Conservation (phyloP, 192 early-diverging fungal genomes). For the Backusella westeae region DNA sequence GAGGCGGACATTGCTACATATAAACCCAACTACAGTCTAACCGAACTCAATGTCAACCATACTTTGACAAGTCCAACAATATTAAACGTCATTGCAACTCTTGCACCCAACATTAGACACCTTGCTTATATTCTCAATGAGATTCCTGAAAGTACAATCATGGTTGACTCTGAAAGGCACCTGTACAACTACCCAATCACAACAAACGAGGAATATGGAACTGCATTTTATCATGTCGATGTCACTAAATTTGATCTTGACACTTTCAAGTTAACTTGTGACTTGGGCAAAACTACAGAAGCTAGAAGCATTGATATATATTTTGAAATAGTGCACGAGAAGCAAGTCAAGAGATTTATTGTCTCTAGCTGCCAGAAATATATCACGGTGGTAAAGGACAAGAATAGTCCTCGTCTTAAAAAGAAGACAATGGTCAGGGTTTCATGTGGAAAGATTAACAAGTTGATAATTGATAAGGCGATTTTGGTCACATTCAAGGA, state of each 20-base stretch:
- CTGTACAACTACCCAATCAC: background rate
- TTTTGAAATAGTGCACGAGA: background rate
- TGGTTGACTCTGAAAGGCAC: background rate
- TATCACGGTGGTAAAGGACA: background rate
- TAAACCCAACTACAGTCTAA: background rate
- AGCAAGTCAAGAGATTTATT: background rate
- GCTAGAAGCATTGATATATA: background rate
- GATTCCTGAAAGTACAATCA: background rate
- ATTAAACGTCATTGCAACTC: background rate
- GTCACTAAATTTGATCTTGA: background rate
- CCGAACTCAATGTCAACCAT: background rate
- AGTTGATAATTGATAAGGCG: background rate
- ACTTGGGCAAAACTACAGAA: background rate
- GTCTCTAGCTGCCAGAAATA: background rate
- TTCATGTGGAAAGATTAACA: background rate
- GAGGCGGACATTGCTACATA: background rate
- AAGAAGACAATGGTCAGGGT: background rate
- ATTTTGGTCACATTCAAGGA: background rate
- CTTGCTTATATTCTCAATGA: background rate
- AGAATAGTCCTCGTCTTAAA: background rate
- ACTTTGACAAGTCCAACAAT: background rate
- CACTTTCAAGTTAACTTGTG: background rate
- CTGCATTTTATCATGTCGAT: background rate
- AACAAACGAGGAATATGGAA: background rate
- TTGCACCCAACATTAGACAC: background rate